These are phyloP conservation scores for Echinosophora koreensis DNA, from an alignment of 306 rosid genomes.

Conservation along the genomic window DNA sequence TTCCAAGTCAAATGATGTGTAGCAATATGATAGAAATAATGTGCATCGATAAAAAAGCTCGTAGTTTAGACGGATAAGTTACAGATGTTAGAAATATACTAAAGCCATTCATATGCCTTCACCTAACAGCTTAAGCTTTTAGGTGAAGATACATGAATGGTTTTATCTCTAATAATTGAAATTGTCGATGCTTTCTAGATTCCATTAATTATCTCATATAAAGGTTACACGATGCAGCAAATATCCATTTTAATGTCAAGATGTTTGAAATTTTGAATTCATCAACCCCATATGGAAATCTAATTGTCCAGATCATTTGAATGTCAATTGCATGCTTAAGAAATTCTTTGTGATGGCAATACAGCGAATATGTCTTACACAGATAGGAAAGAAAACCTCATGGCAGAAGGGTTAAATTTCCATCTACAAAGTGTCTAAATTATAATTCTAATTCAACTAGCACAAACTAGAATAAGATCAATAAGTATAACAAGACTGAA, in stretches of 20 bases:
- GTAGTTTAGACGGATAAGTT: background rate
- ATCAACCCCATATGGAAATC: background rate
- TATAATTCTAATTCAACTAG: background rate
- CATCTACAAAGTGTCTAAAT: conserved; percentile 19
- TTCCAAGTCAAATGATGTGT: conserved; percentile 39
- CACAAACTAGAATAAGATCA: conserved; percentile 1
- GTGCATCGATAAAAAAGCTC: background rate
- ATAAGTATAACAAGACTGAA: conserved; percentile 17
- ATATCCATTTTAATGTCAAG: conserved; percentile 10
- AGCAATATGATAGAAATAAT: conserved; percentile 24
- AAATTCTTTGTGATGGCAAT: conserved; percentile 12
- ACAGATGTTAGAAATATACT: too few species aligned
- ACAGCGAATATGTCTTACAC: background rate
- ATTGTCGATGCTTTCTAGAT: background rate
- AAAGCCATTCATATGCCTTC: too few species aligned
- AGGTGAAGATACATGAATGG: too few species aligned
- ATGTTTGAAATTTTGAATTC: conserved; percentile 13
- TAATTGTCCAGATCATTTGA: conserved; percentile 7
- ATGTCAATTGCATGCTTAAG: conserved; percentile 3
- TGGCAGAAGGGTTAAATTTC: conserved; percentile 29
- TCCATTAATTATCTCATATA: background rate
- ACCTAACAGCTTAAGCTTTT: too few species aligned
- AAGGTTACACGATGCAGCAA: background rate
- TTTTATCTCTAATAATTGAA: background rate
- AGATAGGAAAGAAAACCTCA: background rate